Evolutionary conservation across 257 asterid species (phyloP), one percentile per base, ranked within the genome.

Genomic region (Pogostemon cablin): DNA sequence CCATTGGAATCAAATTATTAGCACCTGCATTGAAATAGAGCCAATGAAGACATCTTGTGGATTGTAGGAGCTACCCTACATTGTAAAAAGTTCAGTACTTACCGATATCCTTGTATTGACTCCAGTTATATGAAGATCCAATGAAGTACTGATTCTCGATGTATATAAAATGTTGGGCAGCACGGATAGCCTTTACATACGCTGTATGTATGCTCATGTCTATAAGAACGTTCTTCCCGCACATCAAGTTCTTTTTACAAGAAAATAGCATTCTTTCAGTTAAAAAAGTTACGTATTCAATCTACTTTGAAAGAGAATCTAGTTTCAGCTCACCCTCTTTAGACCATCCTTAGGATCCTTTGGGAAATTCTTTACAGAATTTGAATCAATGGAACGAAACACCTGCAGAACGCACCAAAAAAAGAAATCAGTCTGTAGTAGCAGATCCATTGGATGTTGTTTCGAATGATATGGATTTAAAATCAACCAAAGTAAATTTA

Each of bases 191-290:
- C 80, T 85, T 87, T 54, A 95, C 83, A 44, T 95, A 95, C 50
- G 99, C 98, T 25, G 98, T 81, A 77, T 95, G 99, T 79, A 91
- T 91, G 84, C 99, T 95, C 98, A 89, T 91, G 78, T 95, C 99
- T 54, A 95, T 89, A 69, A 89, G 92, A 46, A 88, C 96, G 75
- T 95, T 95, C 87, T 95, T 95, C 74, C 99, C 99, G 46, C 99
- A 91, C 43, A 86, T 81, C 80, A 95, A 76, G 83, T 95, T 95
- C 99, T 95, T 87, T 75, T 25, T 57, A 58, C 59, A 76, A 61
- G 43, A 72, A 20, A 75, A 65, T 2, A 56, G 17, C 42, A 17
- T 46, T 62, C 11, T 48, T 74, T 69, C 70, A 72, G 9, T 35
- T 54, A 20, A 72, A 32, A 46, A 55, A 3, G 54, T 34, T n/a